Conservation (phyloP, 192 early-diverging fungal species). For the Coemansia sp. region DNA sequence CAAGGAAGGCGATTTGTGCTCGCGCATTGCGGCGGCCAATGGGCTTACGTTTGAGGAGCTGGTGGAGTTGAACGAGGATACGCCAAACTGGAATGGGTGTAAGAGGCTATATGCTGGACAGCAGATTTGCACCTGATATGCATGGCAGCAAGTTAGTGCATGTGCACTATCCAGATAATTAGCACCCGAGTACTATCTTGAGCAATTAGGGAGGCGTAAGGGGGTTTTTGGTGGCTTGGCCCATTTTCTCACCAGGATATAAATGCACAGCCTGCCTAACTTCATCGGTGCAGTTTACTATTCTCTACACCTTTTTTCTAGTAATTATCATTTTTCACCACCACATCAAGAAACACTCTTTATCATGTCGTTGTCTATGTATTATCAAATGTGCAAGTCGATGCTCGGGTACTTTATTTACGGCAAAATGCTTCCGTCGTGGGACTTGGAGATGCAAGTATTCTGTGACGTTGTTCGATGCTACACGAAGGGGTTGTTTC, state of each 20-base stretch:
- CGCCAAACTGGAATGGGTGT: conserved; percentile 30
- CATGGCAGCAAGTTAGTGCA: conserved; percentile 3
- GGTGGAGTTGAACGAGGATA: conserved; percentile 12
- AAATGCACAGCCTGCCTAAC: too few species aligned
- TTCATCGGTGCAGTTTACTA: too few species aligned
- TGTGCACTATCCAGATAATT: too few species aligned
- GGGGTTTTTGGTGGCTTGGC: too few species aligned
- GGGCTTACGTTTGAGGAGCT: conserved; percentile 21
- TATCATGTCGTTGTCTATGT: conserved; percentile 3
- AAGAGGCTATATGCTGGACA: conserved; percentile 26
- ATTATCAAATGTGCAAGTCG: conserved; percentile 10
- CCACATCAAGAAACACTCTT: not conserved
- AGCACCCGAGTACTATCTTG: too few species aligned
- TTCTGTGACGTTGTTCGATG: conserved; percentile 18
- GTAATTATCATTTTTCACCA: not conserved
- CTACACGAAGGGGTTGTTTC: conserved; percentile 8
- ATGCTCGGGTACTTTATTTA: conserved; percentile 7
- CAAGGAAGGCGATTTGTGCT: conserved; percentile 40
- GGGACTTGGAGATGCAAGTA: conserved; percentile 27
- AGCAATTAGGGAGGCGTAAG: too few species aligned
- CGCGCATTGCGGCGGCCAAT: conserved; percentile 17
- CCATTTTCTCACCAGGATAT: too few species aligned
- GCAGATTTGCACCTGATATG: conserved; percentile 21
- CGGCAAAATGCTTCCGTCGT: conserved; percentile 23
- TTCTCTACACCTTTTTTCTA: too few species aligned